These are phyloP conservation scores for Lanzia echinophila DNA, from an alignment of 2,329 filamentous ascomycete species.

Conservation along the genomic window DNA sequence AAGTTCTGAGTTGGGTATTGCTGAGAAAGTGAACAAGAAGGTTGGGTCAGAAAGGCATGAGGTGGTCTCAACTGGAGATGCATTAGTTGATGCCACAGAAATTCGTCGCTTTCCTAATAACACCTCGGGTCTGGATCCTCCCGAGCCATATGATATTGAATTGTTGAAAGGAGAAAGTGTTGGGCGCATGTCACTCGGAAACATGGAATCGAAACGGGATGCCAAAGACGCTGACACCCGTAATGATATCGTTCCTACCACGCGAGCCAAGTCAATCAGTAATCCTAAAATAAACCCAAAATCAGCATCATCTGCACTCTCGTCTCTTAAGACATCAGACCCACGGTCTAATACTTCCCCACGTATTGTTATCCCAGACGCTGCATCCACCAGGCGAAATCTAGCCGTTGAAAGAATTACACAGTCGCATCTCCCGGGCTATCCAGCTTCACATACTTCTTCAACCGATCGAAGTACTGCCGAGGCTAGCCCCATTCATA, in stretches of 20 bases:
- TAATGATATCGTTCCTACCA: conserved; percentile 21
- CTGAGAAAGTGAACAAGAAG: conserved; percentile 8
- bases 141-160: conserved; percentile 19
- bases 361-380: conserved; percentile 18
- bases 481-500: conserved; percentile 50
- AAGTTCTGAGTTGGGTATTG: conserved; percentile 1
- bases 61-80: conserved; percentile 1
- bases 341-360: conserved; percentile 25
- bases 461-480: conserved; percentile 51
- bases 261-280: conserved; percentile 22
- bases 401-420: conserved; percentile 33
- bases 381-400: conserved; percentile 27
- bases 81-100: conserved; percentile 15
- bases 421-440: conserved; percentile 39
- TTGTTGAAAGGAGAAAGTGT: conserved; percentile 6
- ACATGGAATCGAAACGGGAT: conserved; percentile 6
- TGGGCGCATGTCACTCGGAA: conserved; percentile 1
- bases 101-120: conserved; percentile 10
- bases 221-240: conserved; percentile 10
- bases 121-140: conserved; percentile 16
- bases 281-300: conserved; percentile 28
- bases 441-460: conserved; percentile 48
- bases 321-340: conserved; percentile 27
- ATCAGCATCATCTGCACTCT: conserved; percentile 24
- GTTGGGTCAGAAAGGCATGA: neutral